phyloP scores from a whole-genome alignment of 129 eudicot genomes.

The Helianthus annuus region DNA sequence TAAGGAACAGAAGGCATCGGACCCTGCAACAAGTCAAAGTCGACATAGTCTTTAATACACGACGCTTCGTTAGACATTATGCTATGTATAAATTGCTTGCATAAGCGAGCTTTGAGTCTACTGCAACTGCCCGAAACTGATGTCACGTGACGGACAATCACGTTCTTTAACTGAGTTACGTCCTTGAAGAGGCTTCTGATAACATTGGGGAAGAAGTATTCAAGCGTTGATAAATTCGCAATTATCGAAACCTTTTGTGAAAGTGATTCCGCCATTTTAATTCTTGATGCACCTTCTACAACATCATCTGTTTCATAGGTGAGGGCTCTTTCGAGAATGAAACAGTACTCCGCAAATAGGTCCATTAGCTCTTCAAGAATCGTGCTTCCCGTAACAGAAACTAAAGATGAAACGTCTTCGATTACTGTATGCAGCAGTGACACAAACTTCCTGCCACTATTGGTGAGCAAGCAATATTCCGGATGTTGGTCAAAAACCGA shows the following conservation, averaged over 20 bases:
- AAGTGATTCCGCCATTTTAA: constrained; percentile 44
- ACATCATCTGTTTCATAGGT: constrained; percentile 27
- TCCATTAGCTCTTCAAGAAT: constrained; percentile 58
- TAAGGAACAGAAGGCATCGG: constrained; percentile 56
- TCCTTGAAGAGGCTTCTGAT: constrained; percentile 49
- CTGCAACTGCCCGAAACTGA: constrained; percentile 36
- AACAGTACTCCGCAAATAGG: constrained; percentile 45
- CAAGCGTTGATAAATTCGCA: constrained; percentile 50
- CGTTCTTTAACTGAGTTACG: constrained; percentile 36
- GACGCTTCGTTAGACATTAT: constrained; percentile 35
- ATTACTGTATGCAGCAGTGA: constrained; percentile 58
- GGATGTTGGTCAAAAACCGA: constrained; percentile 36
- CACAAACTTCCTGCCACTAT: constrained; percentile 73
- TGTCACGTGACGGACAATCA: constrained; percentile 38
- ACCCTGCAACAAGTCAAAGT: constrained; percentile 25
- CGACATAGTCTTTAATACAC: constrained; percentile 19
- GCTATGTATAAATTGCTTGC: constrained; percentile 42
- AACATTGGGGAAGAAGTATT: constrained; percentile 42
- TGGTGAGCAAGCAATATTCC: constrained; percentile 65
- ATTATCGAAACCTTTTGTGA: constrained; percentile 56
- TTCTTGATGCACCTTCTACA: constrained; percentile 38
- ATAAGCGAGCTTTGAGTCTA: constrained; percentile 43
- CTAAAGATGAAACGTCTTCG: constrained; percentile 49
- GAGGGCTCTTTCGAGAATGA: constrained; percentile 60
- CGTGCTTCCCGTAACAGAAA: constrained; percentile 49